Evolutionary conservation across 306 rosid species (phyloP).

Genomic region (Calophaca sinica): DNA sequence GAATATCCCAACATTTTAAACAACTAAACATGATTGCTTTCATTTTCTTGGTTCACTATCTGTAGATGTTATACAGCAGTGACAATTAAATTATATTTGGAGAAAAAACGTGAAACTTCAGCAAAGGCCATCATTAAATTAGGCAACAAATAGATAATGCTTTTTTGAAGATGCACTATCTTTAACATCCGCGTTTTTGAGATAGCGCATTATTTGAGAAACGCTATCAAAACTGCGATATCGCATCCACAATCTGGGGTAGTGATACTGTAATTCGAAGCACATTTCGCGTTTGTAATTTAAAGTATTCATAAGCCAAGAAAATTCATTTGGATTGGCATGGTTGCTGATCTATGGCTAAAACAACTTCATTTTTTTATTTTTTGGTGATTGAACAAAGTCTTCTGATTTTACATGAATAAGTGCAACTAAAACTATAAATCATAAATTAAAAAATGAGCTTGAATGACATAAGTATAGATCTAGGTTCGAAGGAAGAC

Average conservation of each 20-base stretch:
- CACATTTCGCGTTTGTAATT: not conserved
- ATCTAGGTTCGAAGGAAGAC: constrained; percentile 20
- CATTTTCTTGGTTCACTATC: constrained; percentile 22
- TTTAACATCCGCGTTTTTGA: no score
- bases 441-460: no score
- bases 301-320: not conserved
- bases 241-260: not conserved
- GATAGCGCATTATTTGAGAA: no score
- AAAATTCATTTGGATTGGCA: not conserved
- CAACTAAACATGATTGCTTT: constrained; percentile 4
- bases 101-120: not conserved
- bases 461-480: not conserved
- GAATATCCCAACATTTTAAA: not conserved
- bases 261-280: not conserved
- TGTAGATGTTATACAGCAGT: not conserved
- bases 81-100: not conserved
- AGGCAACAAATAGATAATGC: no score
- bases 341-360: no score
- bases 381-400: no score
- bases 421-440: no score
- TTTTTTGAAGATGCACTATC: no score
- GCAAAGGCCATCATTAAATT: no score
- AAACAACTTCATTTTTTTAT: no score
- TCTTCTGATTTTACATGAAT: no score
- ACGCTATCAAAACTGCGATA: no score